Percentiles rank a stretch among this genome's conserved stretches.
These are phyloP conservation scores for Casaregolazyma lundiana DNA, from an alignment of 1,139 yeast species.

Conservation along the genomic window DNA sequence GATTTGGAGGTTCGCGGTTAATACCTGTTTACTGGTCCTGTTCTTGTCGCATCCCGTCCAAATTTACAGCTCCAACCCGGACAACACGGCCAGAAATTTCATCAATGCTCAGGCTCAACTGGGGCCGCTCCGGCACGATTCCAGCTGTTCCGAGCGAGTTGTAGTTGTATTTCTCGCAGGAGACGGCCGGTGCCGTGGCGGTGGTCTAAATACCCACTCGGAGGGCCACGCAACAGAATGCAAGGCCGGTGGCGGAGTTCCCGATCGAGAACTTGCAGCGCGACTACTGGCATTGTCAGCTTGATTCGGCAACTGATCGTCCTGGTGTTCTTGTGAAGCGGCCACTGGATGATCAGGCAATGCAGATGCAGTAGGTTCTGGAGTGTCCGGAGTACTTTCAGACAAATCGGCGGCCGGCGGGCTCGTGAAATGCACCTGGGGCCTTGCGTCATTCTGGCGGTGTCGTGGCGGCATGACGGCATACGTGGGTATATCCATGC, in stretches of 20 bases:
- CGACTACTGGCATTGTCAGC: neutral
- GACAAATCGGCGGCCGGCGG: conserved; percentile 16
- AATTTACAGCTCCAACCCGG: neutral
- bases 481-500: neutral
- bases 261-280: neutral
- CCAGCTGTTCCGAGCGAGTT: too few relatives aligned
- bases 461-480: conserved; percentile 10
- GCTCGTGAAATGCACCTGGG: conserved; percentile 21
- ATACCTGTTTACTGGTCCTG: too few relatives aligned
- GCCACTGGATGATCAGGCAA: too few relatives aligned
- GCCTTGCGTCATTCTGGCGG: conserved; percentile 11
- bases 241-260: neutral
- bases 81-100: neutral
- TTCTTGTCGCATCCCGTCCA: too few relatives aligned
- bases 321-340: too few relatives aligned
- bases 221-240: neutral
- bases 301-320: too few relatives aligned
- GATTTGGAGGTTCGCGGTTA: too few relatives aligned
- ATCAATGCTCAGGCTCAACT: too few relatives aligned
- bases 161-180: too few relatives aligned
- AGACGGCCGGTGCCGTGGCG: too few relatives aligned
- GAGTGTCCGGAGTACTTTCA: too few relatives aligned
- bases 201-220: neutral
- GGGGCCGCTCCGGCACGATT: neutral
- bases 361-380: too few relatives aligned